Base-by-base conservation (phyloP, 805 yeast genomes). In the Nakazawaea ishiwadae region DNA sequence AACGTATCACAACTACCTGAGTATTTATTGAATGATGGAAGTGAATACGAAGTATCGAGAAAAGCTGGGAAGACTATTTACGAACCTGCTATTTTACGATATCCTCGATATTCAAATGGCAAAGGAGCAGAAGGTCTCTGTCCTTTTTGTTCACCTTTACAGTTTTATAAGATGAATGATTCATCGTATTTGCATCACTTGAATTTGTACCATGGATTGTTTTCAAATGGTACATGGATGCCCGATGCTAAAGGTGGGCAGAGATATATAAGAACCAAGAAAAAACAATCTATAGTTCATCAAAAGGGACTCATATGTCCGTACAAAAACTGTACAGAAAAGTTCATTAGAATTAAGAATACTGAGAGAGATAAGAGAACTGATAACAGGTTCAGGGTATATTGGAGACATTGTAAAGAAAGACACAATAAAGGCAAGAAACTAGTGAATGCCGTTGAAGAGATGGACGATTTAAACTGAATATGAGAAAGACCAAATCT, bases 181-280 rank as follows among this genome's bases (percentile, higher is more conserved):
- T 57, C 62, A 16, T 52, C 54, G 31, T 59, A 58, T 36, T 42
- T 59, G 17, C 64, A 59, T 31, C 64, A 59, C 37, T 42, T 59
- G 51, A 53, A 53, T 19, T 59, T 57, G 31, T 50, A 45, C 31
- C 64, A 59, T 42, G 64, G 64, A 6, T 49, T 59, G 3, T 55
- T 52, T 31, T 55, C 63, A 3, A 50, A 54, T 35, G 64, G 62
- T 3, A 45, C 48, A 15, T 35, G 42, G 9, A 57, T 58, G 17
- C 48, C 48, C 27, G 54, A 52, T 4, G 59, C 64, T 6, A 31
- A 29, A 17, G 20, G 27, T 15, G 43, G 33, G 11, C 18, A 21
- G 12, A 18, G 33, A n/a, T 4, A 14, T 28, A 2, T n/a, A 4
- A 16, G 5, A 34, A 40, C 38, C 11, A 29, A 20, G 27, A 40